Conservation (phyloP, 75 land plant species). For the Cupressus sempervirens region DNA sequence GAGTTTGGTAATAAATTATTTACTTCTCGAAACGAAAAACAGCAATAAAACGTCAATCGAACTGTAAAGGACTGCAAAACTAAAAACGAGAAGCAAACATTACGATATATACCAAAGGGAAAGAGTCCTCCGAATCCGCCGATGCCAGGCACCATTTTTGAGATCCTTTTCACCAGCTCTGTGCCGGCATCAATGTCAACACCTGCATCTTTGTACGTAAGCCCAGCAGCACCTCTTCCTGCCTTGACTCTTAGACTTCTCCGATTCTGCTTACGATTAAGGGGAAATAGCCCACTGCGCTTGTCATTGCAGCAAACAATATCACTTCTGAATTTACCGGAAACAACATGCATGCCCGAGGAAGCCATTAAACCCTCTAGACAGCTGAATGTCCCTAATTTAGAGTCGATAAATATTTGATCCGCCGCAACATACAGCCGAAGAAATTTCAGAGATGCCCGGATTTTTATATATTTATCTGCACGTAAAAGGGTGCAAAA, state of each 20-base stretch:
- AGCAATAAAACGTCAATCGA: too few relatives aligned
- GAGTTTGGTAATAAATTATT: too few relatives aligned
- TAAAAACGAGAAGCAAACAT: not conserved
- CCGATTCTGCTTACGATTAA: not conserved
- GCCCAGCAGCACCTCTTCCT: slow-evolving; percentile 23
- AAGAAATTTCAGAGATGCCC: too few relatives aligned
- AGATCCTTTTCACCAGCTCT: slow-evolving; percentile 85
- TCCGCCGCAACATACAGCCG: too few relatives aligned
- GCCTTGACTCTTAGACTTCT: not conserved
- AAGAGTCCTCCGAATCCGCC: slow-evolving; percentile 98
- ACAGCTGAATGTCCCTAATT: not conserved
- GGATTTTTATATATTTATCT: too few relatives aligned
- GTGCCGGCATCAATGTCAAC: slow-evolving; percentile 97
- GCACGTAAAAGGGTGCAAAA: too few relatives aligned
- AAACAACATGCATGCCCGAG: not conserved
- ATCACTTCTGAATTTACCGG: too few relatives aligned
- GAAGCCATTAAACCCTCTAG: not conserved
- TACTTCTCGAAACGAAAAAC: too few relatives aligned
- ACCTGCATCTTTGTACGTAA: slow-evolving; percentile 93
- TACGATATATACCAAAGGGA: slow-evolving; percentile 59
- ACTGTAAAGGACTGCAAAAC: too few relatives aligned
- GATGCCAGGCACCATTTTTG: slow-evolving; percentile 92
- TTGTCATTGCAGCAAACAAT: not conserved
- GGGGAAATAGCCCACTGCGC: not conserved
- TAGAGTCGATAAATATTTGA: too few relatives aligned